Conservation (phyloP, 441 rosid genomes). For the Melastoma candidum region DNA sequence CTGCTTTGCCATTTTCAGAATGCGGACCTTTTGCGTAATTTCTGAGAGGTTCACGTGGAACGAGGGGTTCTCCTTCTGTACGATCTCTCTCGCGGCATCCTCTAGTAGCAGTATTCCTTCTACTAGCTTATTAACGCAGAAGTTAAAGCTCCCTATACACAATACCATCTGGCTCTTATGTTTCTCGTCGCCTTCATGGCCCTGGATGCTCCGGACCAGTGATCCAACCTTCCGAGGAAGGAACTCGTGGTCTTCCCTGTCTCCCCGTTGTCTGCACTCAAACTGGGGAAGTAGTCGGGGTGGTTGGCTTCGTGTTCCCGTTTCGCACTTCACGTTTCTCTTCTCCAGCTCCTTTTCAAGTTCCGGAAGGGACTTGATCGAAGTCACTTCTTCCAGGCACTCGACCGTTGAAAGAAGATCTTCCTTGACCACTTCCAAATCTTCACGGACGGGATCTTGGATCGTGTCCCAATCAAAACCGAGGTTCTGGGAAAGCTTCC, state of each 20-base stretch:
- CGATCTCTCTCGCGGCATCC: slow-evolving; percentile 34
- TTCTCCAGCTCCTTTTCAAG: slow-evolving; percentile 25
- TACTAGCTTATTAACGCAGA: slow-evolving; percentile 46
- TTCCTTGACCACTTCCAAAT: slow-evolving; percentile 32
- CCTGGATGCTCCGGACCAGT: slow-evolving; percentile 17
- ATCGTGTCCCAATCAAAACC: slow-evolving; percentile 24
- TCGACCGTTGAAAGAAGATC: slow-evolving; percentile 27
- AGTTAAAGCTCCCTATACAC: slow-evolving; percentile 36
- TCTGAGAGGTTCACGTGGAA: slow-evolving; percentile 18
- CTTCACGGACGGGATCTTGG: slow-evolving; percentile 19
- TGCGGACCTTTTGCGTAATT: slow-evolving; percentile 18
- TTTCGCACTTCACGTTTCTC: slow-evolving; percentile 29
- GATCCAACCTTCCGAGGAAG: slow-evolving; percentile 23
- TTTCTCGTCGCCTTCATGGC: slow-evolving; percentile 26
- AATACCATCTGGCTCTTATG: slow-evolving; percentile 32
- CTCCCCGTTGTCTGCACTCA: slow-evolving; percentile 25
- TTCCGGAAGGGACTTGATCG: slow-evolving; percentile 21
- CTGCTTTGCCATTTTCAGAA: no score
- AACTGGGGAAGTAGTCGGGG: background rate
- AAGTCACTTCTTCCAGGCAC: slow-evolving; percentile 29
- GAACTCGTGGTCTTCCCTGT: slow-evolving; percentile 17
- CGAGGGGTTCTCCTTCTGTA: slow-evolving; percentile 37
- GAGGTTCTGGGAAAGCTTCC: slow-evolving; percentile 16
- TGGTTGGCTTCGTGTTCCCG: slow-evolving; percentile 37
- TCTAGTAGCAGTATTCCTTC: slow-evolving; percentile 39